Evolutionary conservation across 495 filamentous ascomycete genomes (phyloP).

Genomic region (Gamarada debralockiae): DNA sequence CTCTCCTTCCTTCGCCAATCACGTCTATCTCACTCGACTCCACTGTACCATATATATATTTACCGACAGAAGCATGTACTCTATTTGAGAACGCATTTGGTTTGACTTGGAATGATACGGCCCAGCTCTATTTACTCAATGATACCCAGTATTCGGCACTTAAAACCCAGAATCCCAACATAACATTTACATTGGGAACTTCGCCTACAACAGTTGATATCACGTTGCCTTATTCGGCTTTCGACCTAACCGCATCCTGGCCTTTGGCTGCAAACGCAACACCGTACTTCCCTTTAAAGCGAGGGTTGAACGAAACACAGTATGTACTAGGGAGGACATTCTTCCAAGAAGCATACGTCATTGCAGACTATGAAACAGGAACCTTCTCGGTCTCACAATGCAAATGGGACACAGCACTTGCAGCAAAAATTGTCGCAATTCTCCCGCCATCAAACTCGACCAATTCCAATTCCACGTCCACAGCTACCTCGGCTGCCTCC

Average conservation of each 20-base stretch:
- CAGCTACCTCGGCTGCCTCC: background rate
- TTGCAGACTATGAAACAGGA: constrained; percentile 18
- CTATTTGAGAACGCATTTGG: no score
- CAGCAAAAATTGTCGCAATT: constrained; percentile 15
- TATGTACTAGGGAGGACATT: constrained; percentile 54
- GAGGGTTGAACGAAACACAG: constrained; percentile 45
- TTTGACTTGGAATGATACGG: no score
- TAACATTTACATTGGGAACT: no score
- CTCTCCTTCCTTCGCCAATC: constrained; percentile 31
- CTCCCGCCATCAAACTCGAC: constrained; percentile 2
- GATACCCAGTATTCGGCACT: no score
- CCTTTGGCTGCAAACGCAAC: background rate
- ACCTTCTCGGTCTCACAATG: constrained; percentile 20
- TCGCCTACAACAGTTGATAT: no score
- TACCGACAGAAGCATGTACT: no score
- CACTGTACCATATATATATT: constrained; percentile 49
- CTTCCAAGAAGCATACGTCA: constrained; percentile 48
- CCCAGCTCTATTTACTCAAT: constrained; percentile 50
- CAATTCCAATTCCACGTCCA: background rate
- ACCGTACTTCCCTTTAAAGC: constrained; percentile 49
- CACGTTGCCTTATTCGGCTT: constrained; percentile 49
- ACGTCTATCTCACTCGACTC: constrained; percentile 49
- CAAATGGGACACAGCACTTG: constrained; percentile 9
- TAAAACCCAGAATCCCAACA: no score
- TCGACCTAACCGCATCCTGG: constrained; percentile 41